Conservation (phyloP, 2,329 filamentous ascomycete species). For the Aulographum hederae region DNA sequence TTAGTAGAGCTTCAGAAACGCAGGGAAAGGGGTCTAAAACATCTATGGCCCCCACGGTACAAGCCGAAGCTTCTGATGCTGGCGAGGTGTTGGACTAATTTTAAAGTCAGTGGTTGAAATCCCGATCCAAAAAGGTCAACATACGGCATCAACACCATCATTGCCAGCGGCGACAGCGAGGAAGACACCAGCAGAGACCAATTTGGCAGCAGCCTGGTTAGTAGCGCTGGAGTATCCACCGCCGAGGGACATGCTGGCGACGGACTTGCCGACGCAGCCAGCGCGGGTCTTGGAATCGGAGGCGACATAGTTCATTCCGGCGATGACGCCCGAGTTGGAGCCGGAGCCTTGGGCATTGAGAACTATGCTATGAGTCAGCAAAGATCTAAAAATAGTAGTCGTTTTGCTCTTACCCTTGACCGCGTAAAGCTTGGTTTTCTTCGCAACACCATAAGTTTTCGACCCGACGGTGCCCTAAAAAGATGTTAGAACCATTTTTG, state of each 20-base stretch:
- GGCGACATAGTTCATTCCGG: constrained; percentile 37
- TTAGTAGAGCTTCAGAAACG: no score
- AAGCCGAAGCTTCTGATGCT: constrained; percentile 3
- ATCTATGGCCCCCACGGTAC: constrained; percentile 4
- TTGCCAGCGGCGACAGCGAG: constrained; percentile 39
- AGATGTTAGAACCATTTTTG: no score
- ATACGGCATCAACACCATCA: constrained; percentile 6
- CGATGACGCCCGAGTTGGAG: constrained; percentile 33
- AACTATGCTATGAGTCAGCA: no score
- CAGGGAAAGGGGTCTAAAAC: constrained; percentile 1
- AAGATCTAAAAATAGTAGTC: no score
- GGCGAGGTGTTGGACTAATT: constrained; percentile 3
- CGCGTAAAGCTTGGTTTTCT: constrained; percentile 34
- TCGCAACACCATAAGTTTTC: constrained; percentile 42
- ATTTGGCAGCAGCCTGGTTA: constrained; percentile 30
- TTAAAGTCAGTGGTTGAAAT: no score
- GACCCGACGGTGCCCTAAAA: constrained; percentile 45
- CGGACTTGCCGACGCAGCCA: background rate
- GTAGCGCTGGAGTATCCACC: constrained; percentile 24
- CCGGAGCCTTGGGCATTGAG: constrained; percentile 12
- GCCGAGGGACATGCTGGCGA: constrained; percentile 34
- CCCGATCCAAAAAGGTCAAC: no score
- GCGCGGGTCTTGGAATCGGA: constrained; percentile 10
- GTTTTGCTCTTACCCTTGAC: no score
- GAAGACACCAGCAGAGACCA: constrained; percentile 29